Base-by-base conservation (phyloP, 2,329 filamentous ascomycete genomes). In the Cordyceps farinosa region DNA sequence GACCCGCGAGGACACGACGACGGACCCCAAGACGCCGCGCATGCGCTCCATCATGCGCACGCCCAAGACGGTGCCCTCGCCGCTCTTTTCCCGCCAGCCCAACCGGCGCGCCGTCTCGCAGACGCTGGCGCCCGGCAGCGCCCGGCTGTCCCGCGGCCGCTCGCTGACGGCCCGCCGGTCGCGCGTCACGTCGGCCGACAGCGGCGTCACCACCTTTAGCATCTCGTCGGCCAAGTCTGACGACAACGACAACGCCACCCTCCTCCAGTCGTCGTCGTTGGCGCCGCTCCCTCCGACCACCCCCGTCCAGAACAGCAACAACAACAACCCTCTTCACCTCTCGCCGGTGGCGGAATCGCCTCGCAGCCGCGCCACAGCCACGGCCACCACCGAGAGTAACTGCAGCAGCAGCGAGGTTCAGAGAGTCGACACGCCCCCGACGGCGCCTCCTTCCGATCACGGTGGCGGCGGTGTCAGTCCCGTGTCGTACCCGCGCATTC, bases 341-440 rank as follows among this genome's bases (percentile, higher is more conserved):
- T 82, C 82, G 0, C 82, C 82, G 1, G 81, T 84, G 6, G 73
- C 73, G 13, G 82, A 84, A 67, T 82, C 79, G 0, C 80, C 80
- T 3, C 70, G 70, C 15, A 71, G 74, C 74, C 15, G 73, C 74
- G 32, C 36, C 13, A 42, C 22, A 22, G 22, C 47, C 17, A 56
- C 45, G 5, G 38, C 40, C 22, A 36, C 40, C 29, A 38, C 48
- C 3, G 38, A 22, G 22, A 22, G 22, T 22, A 22, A 22, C 22
- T 22, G 22, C 22, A 22, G n/a, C 32, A 56, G 62, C 40, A 55
- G 47, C 27, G n/a, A 52, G 3, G 15, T 10, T 10, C 15, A 36
- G 22, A 22, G 22, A 22, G 22, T 22, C 22, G 22, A 22, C 22
- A 22, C 22, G 22, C 22, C 22, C 22, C 22, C 22, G 22, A 22